Base-by-base conservation (phyloP, 345 rosid species). In the Carallia pectinifolia region DNA sequence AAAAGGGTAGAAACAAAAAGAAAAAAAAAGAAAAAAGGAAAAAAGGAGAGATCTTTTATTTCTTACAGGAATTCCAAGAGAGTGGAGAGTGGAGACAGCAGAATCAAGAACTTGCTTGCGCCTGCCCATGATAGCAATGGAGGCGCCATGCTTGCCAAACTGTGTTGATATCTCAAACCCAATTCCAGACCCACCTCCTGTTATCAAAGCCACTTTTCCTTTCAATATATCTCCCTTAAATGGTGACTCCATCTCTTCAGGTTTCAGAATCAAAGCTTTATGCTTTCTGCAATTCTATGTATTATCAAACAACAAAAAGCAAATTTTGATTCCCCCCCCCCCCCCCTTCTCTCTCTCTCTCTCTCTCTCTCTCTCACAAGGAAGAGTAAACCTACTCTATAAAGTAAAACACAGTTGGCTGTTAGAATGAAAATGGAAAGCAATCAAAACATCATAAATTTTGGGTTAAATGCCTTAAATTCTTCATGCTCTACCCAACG, bases 141-240 rank as follows among this genome's bases (percentile, higher is more conserved):
- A 79, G 70, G 82, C 86, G 40, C 89, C 89, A 61, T 85, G 89
- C 62, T 76, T 79, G 59, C 86, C 86, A 40, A 83, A 38, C 62
- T 85, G 83, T 50, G 60, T 69, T 7, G 86, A 79, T 37, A 81
- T 72, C 70, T 81, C 89, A 61, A 66, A 81, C 13, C 86, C 89
- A 29, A 83, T 85, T 61, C 87, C 86, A 0, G 89, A 85, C 0
- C 82, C 86, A 4, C 86, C 89, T 64, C 86, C 85, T 0, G 86
- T 85, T 53, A 85, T 50, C 60, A 85, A 54, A 38, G 82, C 89
- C 47, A 82, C 89, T 55, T 85, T 85, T 23, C 89, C 86, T 75
- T 62, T 83, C 65, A 83, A 58, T 15, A 78, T 69, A 38, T 81
- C 83, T 18, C 53, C 61, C 72, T 79, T 83, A 79, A 83, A 85